Evolutionary conservation across 2,329 filamentous ascomycete genomes (phyloP), one percentile per base, ranked within the genome.

Genomic region (Davidsoniella virescens): DNA sequence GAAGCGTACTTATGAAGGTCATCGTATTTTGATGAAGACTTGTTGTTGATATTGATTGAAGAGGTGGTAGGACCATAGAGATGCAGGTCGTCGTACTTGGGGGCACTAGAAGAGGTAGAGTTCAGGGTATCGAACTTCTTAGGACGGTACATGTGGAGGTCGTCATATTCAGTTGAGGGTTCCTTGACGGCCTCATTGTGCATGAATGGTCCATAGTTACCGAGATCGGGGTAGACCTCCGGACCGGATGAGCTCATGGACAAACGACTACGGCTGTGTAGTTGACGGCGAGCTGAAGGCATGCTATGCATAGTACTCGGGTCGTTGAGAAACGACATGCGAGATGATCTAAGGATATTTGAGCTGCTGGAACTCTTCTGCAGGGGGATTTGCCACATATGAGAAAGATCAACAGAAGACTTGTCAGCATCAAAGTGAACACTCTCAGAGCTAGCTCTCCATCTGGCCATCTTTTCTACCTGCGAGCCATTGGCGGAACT

Each of bases 1-100:
- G 63, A 59, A 10, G 65, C 61, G 50, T 69, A 69, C 17, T 62
- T 55, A 23, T 61, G 55, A 3, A 70, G 54, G 51, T 70, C 67
- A 1, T 61, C 56, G 47, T 63, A 63, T 3, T 54, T 63, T 25
- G 63, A 60, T 44, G 63, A 59, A 57, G 62, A 48, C 58, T 52
- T 37, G 8, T 59, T 54, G 4, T 61, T 59, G 8, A 59, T 55
- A 3, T 61, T 59, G 5, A 61, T 54, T 18, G 63, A 61, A 38
- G 62, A 56, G 20, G 56, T 57, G 18, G 58, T 52, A 5, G 62
- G 54, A 0, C 60, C 59, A 54, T 66, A 65, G 18, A 63, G 57
- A 45, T 59, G 50, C 8, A 67, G 58, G 50, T 68, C 64, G 0
- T 66, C 58, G 49, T 68, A 69, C 33, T 62, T 54, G 53, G 29